These are phyloP conservation scores for Glaciozyma antarctica DNA, from an alignment of 768 basidiomycete species.

Conservation along the genomic window DNA sequence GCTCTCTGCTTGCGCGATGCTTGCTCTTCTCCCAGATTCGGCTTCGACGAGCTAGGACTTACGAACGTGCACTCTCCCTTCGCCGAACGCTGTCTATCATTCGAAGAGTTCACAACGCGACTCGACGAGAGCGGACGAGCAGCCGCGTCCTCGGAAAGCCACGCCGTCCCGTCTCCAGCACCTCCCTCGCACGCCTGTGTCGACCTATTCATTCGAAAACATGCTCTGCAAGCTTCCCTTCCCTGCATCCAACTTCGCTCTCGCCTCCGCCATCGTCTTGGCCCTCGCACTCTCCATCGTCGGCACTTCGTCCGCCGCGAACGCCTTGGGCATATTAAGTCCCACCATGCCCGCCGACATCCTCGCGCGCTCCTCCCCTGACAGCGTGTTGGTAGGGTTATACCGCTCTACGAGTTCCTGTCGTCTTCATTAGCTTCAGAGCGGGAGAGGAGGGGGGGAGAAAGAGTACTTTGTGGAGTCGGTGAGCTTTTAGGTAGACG, in stretches of 20 bases:
- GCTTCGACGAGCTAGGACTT: too few relatives aligned
- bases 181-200: too few relatives aligned
- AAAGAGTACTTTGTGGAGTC: constrained; percentile 26
- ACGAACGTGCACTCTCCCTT: too few relatives aligned
- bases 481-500: constrained; percentile 21
- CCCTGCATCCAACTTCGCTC: neutral
- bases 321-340: constrained; percentile 14
- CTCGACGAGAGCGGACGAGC: too few relatives aligned
- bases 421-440: neutral
- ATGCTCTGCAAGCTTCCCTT: neutral
- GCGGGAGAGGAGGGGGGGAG: too few relatives aligned
- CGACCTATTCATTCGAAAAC: neutral
- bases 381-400: constrained; percentile 27
- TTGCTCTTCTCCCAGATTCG: too few relatives aligned
- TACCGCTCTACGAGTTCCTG: constrained; percentile 30
- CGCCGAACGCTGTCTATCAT: too few relatives aligned
- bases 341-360: constrained; percentile 26
- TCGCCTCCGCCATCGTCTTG: neutral
- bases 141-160: too few relatives aligned
- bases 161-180: too few relatives aligned
- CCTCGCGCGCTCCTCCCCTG: constrained; percentile 24
- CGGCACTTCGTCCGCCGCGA: constrained; percentile 11
- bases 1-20: too few relatives aligned
- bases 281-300: constrained; percentile 11
- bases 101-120: too few relatives aligned